Base-by-base conservation (phyloP, 202 grass and related monocot species). In the Panicum virgatum region DNA sequence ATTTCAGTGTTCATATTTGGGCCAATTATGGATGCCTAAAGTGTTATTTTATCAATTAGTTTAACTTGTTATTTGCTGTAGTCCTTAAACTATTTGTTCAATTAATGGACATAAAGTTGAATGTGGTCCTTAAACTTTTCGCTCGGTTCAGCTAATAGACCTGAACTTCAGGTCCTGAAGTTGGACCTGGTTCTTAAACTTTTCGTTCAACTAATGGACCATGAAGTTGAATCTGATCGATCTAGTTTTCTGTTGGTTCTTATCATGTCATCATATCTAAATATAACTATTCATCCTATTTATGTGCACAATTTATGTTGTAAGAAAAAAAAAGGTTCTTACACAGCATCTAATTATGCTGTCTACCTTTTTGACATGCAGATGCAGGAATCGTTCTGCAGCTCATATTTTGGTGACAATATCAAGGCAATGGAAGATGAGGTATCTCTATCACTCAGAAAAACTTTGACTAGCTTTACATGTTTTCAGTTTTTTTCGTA, bases 361-460 rank as follows among this genome's bases (percentile, higher is more conserved):
- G 36, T 72, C 46, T 88, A 36, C 44, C 77, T 52, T 84, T 57
- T 15, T 79, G 74, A 73, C 76, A 76, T 76, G 53, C 84, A 88
- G 91, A 76, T 72, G 53, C 77, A 93, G 82, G 86, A 68, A 73
- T 80, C 73, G 77, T 72, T 85, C 23, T 65, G 80, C 32, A 51
- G 3, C 80, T 73, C 73, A 51, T 75, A 87, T 68, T 82, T 71
- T 72, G 66, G 67, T 16, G 25, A 83, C 15, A 75, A 8, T 66
- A 86, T 86, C 86, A 85, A 88, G 15, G 43, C 85, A 65, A 77
- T 90, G 61, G 77, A 90, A 82, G 71, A 88, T 66, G 88, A 93
- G 88, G 88, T 93, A 52, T 75, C 36, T 60, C 54, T 81, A 47
- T 45, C 40, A 56, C 63, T 78, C 22, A 66, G 36, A 30, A 80